Evolutionary conservation across 139 green algal species (phyloP).

Genomic region (Tetradesmus lagerheimii): DNA sequence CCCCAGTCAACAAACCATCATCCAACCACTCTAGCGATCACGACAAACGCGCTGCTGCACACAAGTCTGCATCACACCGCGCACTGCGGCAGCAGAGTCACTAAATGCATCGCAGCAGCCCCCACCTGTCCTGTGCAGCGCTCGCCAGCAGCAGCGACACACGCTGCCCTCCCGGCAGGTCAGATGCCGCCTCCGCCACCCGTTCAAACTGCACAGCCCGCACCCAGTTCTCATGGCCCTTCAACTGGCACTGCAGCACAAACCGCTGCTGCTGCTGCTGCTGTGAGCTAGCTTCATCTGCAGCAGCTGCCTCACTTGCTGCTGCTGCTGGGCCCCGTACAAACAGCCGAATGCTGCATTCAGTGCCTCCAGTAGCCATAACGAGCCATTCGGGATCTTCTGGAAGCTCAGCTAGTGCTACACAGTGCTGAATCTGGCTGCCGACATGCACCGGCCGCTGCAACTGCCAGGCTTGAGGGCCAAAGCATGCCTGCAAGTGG

Average conservation of each 20-base stretch:
- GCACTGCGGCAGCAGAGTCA: neutral
- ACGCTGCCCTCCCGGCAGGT: neutral
- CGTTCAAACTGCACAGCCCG: constrained; percentile 76
- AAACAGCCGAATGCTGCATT: constrained; percentile 73
- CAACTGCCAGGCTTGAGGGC: constrained; percentile 52
- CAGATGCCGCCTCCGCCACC: constrained; percentile 12
- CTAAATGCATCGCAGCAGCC: neutral
- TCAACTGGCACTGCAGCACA: constrained; percentile 61
- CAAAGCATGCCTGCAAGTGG: neutral
- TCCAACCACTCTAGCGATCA: too few relatives aligned
- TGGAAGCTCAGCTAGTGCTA: constrained; percentile 26
- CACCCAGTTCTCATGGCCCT: constrained; percentile 91
- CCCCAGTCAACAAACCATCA: too few relatives aligned
- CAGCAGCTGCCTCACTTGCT: neutral
- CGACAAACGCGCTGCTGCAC: neutral
- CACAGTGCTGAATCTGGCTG: constrained; percentile 71
- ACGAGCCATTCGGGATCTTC: constrained; percentile 60
- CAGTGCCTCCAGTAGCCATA: constrained; percentile 83
- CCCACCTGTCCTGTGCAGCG: constrained; percentile 88
- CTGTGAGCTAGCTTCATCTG: neutral
- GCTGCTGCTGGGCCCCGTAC: constrained; percentile 49
- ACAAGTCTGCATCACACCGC: neutral
- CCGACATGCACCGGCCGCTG: constrained; percentile 58
- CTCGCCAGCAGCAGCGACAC: constrained; percentile 86
- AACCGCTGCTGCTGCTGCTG: constrained; percentile 56